These are phyloP conservation scores for Durusdinium trenchii DNA, from an alignment of 73 alveolate species.

Conservation along the genomic window DNA sequence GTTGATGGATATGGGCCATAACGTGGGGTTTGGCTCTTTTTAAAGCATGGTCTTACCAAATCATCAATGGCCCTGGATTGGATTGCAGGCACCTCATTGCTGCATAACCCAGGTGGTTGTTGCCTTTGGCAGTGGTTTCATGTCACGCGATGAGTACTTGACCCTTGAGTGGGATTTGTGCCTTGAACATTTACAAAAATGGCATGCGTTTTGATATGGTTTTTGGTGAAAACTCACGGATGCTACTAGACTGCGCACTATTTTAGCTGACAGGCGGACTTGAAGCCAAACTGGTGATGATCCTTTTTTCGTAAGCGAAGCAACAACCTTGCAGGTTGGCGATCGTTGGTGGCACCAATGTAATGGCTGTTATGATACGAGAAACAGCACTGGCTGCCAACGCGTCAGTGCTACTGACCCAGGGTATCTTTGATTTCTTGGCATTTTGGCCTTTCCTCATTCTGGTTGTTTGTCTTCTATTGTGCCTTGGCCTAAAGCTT, in stretches of 20 bases:
- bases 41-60: too few species aligned
- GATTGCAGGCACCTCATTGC: too few species aligned
- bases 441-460: conserved; percentile 61
- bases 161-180: conserved; percentile 64
- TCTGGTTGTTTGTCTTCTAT: conserved; percentile 22
- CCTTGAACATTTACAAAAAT: background rate
- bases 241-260: background rate
- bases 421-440: background rate
- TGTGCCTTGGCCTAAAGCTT: background rate
- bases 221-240: background rate
- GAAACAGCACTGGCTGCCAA: conserved; percentile 87
- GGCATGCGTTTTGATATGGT: background rate
- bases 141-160: conserved; percentile 80
- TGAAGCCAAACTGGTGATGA: background rate
- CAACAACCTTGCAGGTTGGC: conserved; percentile 41
- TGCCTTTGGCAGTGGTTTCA: conserved; percentile 85
- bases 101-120: conserved; percentile 52
- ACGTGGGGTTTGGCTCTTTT: too few species aligned
- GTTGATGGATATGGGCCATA: too few species aligned
- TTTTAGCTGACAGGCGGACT: background rate
- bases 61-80: too few species aligned
- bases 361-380: conserved; percentile 79
- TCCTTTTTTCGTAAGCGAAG: too few species aligned
- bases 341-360: conserved; percentile 89
- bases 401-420: conserved; percentile 29